A percentile compares a stretch with the other conserved stretches of the same genome.
Evolutionary conservation across 495 filamentous ascomycete genomes (phyloP).

Genomic region (Chaetomidium leptoderma): DNA sequence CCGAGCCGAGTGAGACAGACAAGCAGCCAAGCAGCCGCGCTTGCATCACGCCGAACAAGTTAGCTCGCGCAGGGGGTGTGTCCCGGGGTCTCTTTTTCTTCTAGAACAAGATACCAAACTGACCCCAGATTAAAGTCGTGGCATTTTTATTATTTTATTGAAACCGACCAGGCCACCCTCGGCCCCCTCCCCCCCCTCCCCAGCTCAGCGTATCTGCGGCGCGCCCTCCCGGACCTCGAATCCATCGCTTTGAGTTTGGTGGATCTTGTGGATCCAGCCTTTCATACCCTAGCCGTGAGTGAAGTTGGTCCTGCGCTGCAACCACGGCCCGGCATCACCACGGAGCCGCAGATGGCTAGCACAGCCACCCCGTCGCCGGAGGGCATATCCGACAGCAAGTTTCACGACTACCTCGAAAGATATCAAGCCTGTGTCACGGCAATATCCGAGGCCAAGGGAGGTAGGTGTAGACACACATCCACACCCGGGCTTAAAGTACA

Average conservation of each 20-base stretch:
- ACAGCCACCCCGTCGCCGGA: slow-evolving; percentile 27
- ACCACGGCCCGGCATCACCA: slow-evolving; percentile 22
- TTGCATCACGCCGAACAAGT: too few species aligned
- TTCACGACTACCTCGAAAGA: slow-evolving; percentile 29
- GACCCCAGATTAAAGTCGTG: too few species aligned
- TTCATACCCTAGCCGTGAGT: too few species aligned
- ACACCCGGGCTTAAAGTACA: too few species aligned
- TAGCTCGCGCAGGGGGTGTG: too few species aligned
- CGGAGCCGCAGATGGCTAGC: slow-evolving; percentile 31
- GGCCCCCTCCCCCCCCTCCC: not conserved
- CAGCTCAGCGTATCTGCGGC: slow-evolving; percentile 22
- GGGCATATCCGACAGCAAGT: slow-evolving; percentile 35
- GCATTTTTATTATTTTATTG: not conserved
- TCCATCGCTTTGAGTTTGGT: slow-evolving; percentile 7
- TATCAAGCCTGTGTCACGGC: slow-evolving; percentile 40
- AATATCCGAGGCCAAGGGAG: slow-evolving; percentile 39
- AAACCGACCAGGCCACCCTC: not conserved
- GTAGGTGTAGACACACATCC: slow-evolving; percentile 32
- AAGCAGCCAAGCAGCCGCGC: too few species aligned
- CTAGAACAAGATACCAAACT: slow-evolving; percentile 1
- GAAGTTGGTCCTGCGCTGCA: slow-evolving; percentile 19
- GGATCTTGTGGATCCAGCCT: slow-evolving; percentile 14
- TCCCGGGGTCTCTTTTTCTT: too few species aligned
- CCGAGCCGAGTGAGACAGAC: too few species aligned
- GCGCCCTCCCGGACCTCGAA: slow-evolving; percentile 22